Conservation (phyloP, 2,329 filamentous ascomycete genomes). For the Pyrenochaeta sp. region DNA sequence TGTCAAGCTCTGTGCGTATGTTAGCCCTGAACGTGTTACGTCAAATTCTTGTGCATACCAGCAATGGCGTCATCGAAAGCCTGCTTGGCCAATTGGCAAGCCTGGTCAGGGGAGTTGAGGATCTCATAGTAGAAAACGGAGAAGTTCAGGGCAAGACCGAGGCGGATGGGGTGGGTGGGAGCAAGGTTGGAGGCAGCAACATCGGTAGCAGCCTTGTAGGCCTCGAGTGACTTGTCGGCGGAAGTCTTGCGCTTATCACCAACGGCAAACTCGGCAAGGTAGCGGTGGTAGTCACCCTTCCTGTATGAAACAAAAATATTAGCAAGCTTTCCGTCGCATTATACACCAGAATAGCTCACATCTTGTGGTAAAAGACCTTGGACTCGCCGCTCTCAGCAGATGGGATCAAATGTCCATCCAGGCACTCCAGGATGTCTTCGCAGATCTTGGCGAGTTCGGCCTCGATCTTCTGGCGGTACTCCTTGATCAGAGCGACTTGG, state of each 20-base stretch:
- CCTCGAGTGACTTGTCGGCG: constrained; percentile 92
- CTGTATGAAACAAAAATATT: constrained; percentile 58
- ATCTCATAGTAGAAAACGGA: constrained; percentile 99
- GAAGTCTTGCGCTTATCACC: constrained; percentile 95
- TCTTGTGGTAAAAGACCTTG: constrained; percentile 99
- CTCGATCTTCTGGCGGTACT: constrained; percentile 99
- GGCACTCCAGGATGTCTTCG: constrained; percentile 93
- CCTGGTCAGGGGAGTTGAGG: constrained; percentile 96
- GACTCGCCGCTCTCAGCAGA: constrained; percentile 95
- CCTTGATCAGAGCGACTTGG: constrained; percentile 92
- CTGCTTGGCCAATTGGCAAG: constrained; percentile 96
- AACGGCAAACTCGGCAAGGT: constrained; percentile 95
- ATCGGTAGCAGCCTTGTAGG: constrained; percentile 94
- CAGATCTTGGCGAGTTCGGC: constrained; percentile 96
- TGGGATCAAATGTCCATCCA: constrained; percentile 92
- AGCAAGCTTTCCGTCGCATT: constrained; percentile 8
- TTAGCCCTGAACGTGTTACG: constrained; percentile 16
- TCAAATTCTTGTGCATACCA: constrained; percentile 57
- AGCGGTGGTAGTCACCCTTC: constrained; percentile 99
- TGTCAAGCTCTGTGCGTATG: constrained; percentile 79
- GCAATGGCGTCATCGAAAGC: constrained; percentile 97
- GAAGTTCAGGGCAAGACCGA: constrained; percentile 93
- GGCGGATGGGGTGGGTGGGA: constrained; percentile 91
- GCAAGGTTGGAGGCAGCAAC: constrained; percentile 89
- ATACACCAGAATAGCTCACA: constrained; percentile 64